Percentiles rank a stretch among this genome's conserved stretches.
Conservation (phyloP, 129 eudicot species). For the Saussurea involucrata region DNA sequence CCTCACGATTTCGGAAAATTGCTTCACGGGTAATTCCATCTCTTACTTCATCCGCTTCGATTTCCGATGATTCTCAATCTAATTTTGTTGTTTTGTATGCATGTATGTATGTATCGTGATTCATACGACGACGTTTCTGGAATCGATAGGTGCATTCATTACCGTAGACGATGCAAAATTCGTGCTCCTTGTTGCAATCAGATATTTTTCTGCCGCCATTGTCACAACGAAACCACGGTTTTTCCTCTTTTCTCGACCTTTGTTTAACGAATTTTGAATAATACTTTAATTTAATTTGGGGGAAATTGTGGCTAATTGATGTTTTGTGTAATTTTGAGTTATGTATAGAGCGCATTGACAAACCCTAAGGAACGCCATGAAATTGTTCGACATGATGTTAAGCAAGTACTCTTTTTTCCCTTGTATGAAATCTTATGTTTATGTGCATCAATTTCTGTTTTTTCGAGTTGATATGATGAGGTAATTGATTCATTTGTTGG, state of each 20-base stretch:
- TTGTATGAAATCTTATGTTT: background rate
- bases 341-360: constrained; percentile 47
- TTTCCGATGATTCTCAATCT: background rate
- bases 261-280: background rate
- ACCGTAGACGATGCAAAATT: constrained; percentile 78
- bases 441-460: background rate
- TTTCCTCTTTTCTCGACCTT: constrained; percentile 19
- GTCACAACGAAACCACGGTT: constrained; percentile 90
- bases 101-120: background rate
- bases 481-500: constrained; percentile 1
- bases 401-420: constrained; percentile 42
- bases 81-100: background rate
- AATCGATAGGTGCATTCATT: constrained; percentile 66
- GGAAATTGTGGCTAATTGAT: background rate
- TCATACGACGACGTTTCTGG: background rate
- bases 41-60: background rate
- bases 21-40: constrained; percentile 55
- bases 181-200: constrained; percentile 85
- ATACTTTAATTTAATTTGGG: background rate
- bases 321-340: background rate
- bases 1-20: constrained; percentile 44
- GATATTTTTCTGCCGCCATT: constrained; percentile 83
- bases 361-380: constrained; percentile 88
- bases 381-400: constrained; percentile 77
- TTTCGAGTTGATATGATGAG: background rate